Evolutionary conservation across 2,329 filamentous ascomycete genomes (phyloP).

Genomic region (Grosmannia huntii): DNA sequence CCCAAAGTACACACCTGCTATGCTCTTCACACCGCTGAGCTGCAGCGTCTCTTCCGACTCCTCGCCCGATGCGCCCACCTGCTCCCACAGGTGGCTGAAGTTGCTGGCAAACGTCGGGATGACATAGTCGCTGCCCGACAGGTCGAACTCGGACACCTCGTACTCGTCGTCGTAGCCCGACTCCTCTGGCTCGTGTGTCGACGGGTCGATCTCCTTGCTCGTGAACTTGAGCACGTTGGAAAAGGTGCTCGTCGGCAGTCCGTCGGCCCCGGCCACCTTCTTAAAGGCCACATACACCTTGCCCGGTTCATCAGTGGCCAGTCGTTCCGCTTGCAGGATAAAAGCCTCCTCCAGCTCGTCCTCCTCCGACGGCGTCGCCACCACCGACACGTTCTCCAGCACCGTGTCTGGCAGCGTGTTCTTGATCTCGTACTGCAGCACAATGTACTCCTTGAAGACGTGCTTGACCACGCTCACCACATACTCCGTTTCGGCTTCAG

Average conservation of each 20-base stretch:
- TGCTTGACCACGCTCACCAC: conserved; percentile 91
- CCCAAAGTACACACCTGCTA: conserved; percentile 70
- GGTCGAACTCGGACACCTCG: conserved; percentile 84
- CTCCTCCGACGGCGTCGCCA: conserved; percentile 67
- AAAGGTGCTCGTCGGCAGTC: conserved; percentile 71
- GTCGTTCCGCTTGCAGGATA: conserved; percentile 75
- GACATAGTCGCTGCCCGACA: conserved; percentile 86
- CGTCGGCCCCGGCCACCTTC: conserved; percentile 60
- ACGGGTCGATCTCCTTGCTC: conserved; percentile 93
- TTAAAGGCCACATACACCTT: conserved; percentile 93
- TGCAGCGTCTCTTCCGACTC: conserved; percentile 86
- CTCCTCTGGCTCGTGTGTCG: conserved; percentile 84
- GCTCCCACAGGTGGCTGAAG: conserved; percentile 93
- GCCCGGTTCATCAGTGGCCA: conserved; percentile 74
- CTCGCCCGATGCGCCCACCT: conserved; percentile 77
- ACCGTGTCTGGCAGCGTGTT: conserved; percentile 90
- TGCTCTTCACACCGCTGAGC: conserved; percentile 77
- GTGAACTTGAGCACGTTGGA: conserved; percentile 94
- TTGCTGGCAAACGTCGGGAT: conserved; percentile 87
- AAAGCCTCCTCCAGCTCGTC: conserved; percentile 85
- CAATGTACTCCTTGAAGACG: conserved; percentile 93
- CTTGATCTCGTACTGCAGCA: conserved; percentile 94
- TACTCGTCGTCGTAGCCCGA: conserved; percentile 95
- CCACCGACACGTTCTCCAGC: conserved; percentile 76
- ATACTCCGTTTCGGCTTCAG: conserved; percentile 95